Evolutionary conservation across 371 early-diverging fungal species (phyloP), one percentile per base, ranked within the genome.

Genomic region (Mortierella sp.): DNA sequence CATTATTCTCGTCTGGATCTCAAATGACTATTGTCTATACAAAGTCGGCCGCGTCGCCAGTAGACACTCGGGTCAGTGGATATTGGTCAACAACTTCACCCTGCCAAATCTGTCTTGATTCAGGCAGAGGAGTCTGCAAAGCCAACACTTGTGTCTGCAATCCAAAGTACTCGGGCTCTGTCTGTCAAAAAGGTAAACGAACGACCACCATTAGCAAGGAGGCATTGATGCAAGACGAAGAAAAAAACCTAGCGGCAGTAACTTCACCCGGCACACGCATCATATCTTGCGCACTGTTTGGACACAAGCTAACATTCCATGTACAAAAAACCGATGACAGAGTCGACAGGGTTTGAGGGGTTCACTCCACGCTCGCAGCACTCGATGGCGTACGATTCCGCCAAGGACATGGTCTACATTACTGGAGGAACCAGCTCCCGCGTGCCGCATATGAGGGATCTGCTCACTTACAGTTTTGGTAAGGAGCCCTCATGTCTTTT

Each of bases 341-440:
- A 86, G 6, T 70, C 77, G 21, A 26, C 79, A 13, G 80, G 69
- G 31, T 82, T 54, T 73, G 76, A 77, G 26, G 75, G 70, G 50
- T 86, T 86, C 40, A 76, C 73, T 19, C 79, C 86, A 46, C 73
- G 86, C 2, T 86, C 86, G 8, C 86, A 82, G 40, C 86, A 86
- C 46, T 71, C 79, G 0, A 86, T 86, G 86, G 86, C 82, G 31
- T 86, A 86, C 31, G 82, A 86, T 40, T 26, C 82, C 3, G 19
- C 6, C 14, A 86, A 77, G 48, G 86, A 86, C 21, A 69, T 82
- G 69, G 86, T 82, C 55, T 86, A 82, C 48, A 86, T 86, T 37
- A 86, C 72, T 16, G 86, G 86, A 31, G 86, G 86, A 57, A 79
- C 72, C 3, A 82, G 53, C 57, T 61, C 67, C 16, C 71, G 72